Base-by-base conservation (phyloP, 305 asterid genomes). In the Fraxinus ornus region DNA sequence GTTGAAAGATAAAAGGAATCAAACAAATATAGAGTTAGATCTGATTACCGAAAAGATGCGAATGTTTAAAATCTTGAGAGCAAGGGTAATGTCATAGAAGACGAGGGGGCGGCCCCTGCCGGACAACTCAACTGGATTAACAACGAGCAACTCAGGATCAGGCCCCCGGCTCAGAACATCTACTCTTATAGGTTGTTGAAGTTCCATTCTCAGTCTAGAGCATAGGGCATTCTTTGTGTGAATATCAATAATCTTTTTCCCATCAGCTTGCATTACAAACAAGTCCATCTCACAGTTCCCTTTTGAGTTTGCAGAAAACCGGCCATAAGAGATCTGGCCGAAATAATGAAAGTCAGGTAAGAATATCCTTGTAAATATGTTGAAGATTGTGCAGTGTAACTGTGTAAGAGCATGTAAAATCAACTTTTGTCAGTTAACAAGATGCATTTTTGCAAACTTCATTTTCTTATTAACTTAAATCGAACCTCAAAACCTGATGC, bases 81-180 rank as follows among this genome's bases (percentile, higher is more conserved):
- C 93, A 12, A 89, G 91, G 10, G 98, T 94, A 70, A 94, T 91
- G 77, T 91, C 97, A 72, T 90, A 89, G 84, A 92, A 91, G 68
- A 94, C 95, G 2, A 90, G 94, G 26, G 97, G 97, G 76, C 98
- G 91, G 33, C 98, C 98, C 70, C 90, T 81, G 60, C 98, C 94
- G 0, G 98, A 91, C 52, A 93, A 82, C 88, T 92, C 94, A 13
- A 92, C 94, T 0, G 95, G 98, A 77, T 93, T 92, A 30, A 86
- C 94, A 1, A 92, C 92, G 35, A 94, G 84, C 55, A 94, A 89
- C 87, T 92, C 98, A 0, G 94, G 90, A 28, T 91, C 98, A 1
- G 97, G 97, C 4, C 97, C 98, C 5, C 91, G 86, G 91, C 88
- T 90, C 1, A 88, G 82, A 5, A 94, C 88, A 12, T 87, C 91